Base-by-base conservation (phyloP, 2,329 filamentous ascomycete species). In the Colletotrichum karsti region DNA sequence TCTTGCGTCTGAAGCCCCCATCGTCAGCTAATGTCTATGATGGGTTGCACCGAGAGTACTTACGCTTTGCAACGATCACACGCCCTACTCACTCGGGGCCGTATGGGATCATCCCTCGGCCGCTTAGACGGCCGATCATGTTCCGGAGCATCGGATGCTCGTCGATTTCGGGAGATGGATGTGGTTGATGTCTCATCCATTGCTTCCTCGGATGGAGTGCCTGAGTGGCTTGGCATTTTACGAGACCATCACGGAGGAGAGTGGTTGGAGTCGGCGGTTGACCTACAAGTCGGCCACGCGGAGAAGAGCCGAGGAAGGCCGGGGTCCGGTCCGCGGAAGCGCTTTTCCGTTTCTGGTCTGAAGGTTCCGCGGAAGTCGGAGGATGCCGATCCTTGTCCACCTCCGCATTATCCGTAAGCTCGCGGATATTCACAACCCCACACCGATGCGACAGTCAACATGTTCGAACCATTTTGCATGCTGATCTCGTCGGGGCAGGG, bases 41-140 rank as follows among this genome's bases (percentile, higher is more conserved):
- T n/a, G 0, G 4, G 9, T 7, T 9, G 2, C 5, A 5, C 7
- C 1, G 12, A 26, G 63, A 26, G 10, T 24, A 22, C 62, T 69
- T 18, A 74, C 73, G 69, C 58, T 61, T 74, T 74, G 63, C 73
- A 74, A 7, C 73, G 72, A 63, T 75, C 73, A 30, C 73, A 75
- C 6, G 73, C 73, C 30, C 56, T 54, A n/a, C 39, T 63, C 18
- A 65, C 62, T 18, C 67, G 12, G 26, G 61, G 61, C 3, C 24
- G 61, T n/a, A 56, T 39, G 35, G 44, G 35, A 26, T 59, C 35
- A 3, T 51, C 44, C 13, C 28, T 33, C 26, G 8, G 33, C 37
- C 44, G 8, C 18, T 64, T 59, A 2, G 24, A 3, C 3, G 44
- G 35, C 10, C 35, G 42, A 7, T 22, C 15, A 3, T 44, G 24